phyloP scores from a whole-genome alignment of 2,329 filamentous ascomycete species.

The Colletotrichum noveboracense region DNA sequence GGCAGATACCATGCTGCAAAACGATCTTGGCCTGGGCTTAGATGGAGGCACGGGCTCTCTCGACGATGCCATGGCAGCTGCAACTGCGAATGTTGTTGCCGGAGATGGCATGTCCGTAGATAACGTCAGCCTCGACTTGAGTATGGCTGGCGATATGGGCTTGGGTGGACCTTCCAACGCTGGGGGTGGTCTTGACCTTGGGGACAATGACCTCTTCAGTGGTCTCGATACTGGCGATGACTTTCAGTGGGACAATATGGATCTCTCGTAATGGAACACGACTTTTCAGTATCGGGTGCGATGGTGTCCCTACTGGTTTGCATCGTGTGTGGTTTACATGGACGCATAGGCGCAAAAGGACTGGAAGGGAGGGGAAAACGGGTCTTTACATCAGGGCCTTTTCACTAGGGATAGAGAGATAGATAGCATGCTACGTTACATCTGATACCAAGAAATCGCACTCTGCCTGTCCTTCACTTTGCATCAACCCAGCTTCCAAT shows the following conservation, averaged over 20 bases:
- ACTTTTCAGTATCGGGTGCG: background rate
- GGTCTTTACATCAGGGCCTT: background rate
- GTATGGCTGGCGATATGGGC: conserved; percentile 44
- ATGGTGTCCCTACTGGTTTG: background rate
- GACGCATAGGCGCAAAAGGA: background rate
- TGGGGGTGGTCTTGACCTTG: conserved; percentile 41
- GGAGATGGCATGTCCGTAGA: conserved; percentile 46
- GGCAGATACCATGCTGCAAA: conserved; percentile 46
- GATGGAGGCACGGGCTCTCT: conserved; percentile 36
- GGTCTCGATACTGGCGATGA: conserved; percentile 46
- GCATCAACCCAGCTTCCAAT: conserved; percentile 43
- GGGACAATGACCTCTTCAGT: conserved; percentile 40
- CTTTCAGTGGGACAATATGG: conserved; percentile 47
- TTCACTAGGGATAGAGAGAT: background rate
- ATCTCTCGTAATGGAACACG: conserved; percentile 24
- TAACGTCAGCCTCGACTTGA: conserved; percentile 50
- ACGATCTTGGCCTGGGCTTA: conserved; percentile 45
- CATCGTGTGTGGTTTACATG: background rate
- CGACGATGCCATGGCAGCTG: conserved; percentile 46
- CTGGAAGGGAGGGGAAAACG: background rate
- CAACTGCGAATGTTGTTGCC: conserved; percentile 36
- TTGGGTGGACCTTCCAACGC: conserved; percentile 38
- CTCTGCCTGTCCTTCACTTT: background rate
- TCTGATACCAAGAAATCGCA: conserved; percentile 13
- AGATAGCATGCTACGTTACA: background rate